Evolutionary conservation across 1,139 yeast species (phyloP).

Genomic region (Sugiyamaella neomexicana): DNA sequence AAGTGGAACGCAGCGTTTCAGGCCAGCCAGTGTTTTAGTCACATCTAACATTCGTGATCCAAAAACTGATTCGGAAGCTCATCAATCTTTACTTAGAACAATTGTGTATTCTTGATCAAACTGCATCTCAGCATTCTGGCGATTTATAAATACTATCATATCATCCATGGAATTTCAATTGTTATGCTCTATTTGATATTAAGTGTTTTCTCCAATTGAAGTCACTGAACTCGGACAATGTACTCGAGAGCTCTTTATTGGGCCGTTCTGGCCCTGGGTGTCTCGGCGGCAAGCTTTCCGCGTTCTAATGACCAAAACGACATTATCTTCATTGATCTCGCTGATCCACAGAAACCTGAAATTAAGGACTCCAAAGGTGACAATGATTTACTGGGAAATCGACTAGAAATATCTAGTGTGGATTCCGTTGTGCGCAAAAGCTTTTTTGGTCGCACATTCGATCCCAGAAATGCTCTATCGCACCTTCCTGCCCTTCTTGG

Average conservation of each 20-base stretch:
- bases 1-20: not conserved
- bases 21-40: not conserved
- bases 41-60: too few relatives aligned
- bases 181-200: not conserved
- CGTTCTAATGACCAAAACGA: not conserved
- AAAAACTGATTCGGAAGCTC: not conserved
- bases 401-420: not conserved
- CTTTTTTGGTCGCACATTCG: not conserved
- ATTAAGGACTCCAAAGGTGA: not conserved
- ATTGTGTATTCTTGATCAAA: not conserved
- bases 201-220: not conserved
- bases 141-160: not conserved
- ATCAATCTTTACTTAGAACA: not conserved
- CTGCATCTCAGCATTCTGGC: not conserved
- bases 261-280: constrained; percentile 5
- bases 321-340: not conserved
- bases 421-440: not conserved
- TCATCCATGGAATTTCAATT: not conserved
- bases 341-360: not conserved
- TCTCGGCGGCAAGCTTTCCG: not conserved
- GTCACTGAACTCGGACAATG: not conserved
- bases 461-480: not conserved
- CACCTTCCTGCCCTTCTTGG: not conserved
- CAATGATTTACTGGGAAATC: not conserved
- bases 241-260: not conserved